Conservation (phyloP, 805 yeast species). For the Ogataea minuta region DNA sequence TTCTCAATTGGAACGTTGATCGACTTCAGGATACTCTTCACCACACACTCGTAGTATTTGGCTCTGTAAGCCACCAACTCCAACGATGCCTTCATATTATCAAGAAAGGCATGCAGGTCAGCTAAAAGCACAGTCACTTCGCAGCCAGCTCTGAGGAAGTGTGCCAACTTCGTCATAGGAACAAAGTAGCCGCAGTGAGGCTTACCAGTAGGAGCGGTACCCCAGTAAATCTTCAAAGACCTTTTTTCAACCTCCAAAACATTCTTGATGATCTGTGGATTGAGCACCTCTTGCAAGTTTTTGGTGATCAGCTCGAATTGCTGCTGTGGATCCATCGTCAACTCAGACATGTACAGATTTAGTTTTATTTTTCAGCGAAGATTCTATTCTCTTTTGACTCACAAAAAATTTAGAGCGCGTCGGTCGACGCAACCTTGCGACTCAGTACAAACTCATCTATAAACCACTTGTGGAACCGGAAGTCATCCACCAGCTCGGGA, state of each 20-base stretch:
- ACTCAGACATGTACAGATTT: constrained; percentile 26
- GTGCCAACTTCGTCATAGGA: constrained; percentile 95
- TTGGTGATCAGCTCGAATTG: constrained; percentile 76
- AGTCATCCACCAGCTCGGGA: constrained; percentile 62
- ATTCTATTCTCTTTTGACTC: no score
- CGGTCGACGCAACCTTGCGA: constrained; percentile 8
- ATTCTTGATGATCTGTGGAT: constrained; percentile 82
- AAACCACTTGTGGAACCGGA: constrained; percentile 70
- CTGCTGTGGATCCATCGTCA: constrained; percentile 48
- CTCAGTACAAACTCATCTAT: constrained; percentile 51
- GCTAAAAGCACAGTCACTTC: constrained; percentile 90
- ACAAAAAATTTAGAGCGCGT: no score
- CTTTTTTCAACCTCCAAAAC: constrained; percentile 78
- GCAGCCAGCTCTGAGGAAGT: constrained; percentile 93
- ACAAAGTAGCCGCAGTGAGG: constrained; percentile 99
- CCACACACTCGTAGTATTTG: constrained; percentile 77
- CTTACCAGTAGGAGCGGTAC: constrained; percentile 98
- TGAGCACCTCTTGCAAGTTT: constrained; percentile 87
- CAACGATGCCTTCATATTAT: constrained; percentile 97
- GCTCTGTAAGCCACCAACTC: constrained; percentile 90
- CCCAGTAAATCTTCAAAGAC: constrained; percentile 92
- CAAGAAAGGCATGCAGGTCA: constrained; percentile 94
- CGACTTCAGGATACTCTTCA: constrained; percentile 81
- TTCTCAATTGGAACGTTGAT: constrained; percentile 91
- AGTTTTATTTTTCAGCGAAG: not conserved